Percentiles rank a stretch among this genome's conserved stretches.
Evolutionary conservation across 2,329 filamentous ascomycete species (phyloP).

Genomic region (Kalmusia sp.): DNA sequence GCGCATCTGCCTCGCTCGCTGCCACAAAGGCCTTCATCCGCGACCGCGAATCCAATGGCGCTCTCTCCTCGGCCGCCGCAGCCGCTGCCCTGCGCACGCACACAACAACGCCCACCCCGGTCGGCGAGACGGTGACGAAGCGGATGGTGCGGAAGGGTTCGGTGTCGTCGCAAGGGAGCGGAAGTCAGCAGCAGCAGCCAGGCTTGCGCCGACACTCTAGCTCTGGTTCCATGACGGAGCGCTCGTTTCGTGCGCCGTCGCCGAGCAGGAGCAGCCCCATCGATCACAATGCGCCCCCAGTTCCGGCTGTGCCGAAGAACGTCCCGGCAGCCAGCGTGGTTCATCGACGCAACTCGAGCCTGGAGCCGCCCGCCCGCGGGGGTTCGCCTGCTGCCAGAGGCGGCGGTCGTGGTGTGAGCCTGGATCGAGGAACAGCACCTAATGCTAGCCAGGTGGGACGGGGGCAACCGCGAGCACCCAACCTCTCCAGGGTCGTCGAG

Average conservation of each 20-base stretch:
- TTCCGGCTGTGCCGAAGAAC: slow-evolving; percentile 73
- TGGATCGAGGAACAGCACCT: slow-evolving; percentile 48
- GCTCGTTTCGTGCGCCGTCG: slow-evolving; percentile 83
- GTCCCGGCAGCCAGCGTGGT: slow-evolving; percentile 36
- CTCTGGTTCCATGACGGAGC: slow-evolving; percentile 83
- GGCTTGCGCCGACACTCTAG: slow-evolving; percentile 62
- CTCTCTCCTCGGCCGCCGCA: slow-evolving; percentile 83
- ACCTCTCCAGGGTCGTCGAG: slow-evolving; percentile 52
- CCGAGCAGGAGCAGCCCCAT: slow-evolving; percentile 37
- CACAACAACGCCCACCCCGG: slow-evolving; percentile 77
- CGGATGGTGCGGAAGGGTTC: slow-evolving; percentile 79
- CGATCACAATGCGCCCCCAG: slow-evolving; percentile 68
- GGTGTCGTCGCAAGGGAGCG: slow-evolving; percentile 69
- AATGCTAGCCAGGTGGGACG: slow-evolving; percentile 20
- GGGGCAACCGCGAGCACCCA: slow-evolving; percentile 35
- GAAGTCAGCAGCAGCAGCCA: slow-evolving; percentile 44
- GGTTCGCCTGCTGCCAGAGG: slow-evolving; percentile 51
- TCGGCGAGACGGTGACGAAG: slow-evolving; percentile 86
- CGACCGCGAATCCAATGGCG: slow-evolving; percentile 67
- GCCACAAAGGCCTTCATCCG: slow-evolving; percentile 82
- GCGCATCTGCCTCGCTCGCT: slow-evolving; percentile 77
- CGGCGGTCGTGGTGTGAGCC: slow-evolving; percentile 47
- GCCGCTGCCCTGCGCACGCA: slow-evolving; percentile 82
- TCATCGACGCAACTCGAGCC: slow-evolving; percentile 54
- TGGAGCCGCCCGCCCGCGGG: slow-evolving; percentile 58